These are phyloP conservation scores for Polymyxa betae DNA, from an alignment of 208 protist genomes.

Conservation along the genomic window DNA sequence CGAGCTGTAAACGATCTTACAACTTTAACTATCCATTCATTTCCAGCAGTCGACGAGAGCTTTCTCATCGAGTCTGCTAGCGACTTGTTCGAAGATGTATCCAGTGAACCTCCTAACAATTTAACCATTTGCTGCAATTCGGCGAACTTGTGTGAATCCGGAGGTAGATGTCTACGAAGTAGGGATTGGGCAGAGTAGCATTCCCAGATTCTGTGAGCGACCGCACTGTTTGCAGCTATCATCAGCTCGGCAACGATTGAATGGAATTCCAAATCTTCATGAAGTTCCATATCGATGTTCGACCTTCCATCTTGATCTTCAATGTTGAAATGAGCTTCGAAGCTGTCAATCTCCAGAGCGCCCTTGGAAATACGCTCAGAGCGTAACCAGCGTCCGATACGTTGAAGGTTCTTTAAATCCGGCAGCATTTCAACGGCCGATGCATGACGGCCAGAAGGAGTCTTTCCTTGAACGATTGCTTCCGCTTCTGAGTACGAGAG, in stretches of 20 bases:
- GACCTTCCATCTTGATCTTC: constrained; percentile 65
- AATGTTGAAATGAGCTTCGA: constrained; percentile 64
- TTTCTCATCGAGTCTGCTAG: constrained; percentile 73
- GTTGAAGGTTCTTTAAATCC: background rate
- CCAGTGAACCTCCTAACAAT: constrained; percentile 43
- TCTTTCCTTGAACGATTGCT: constrained; percentile 50
- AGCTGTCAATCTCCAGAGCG: constrained; percentile 66
- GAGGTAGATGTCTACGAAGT: constrained; percentile 79
- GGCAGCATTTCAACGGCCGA: constrained; percentile 50
- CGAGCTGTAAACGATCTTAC: constrained; percentile 78
- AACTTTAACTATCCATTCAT: constrained; percentile 75
- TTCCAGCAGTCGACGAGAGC: background rate
- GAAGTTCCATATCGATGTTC: constrained; percentile 60
- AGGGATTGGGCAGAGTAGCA: constrained; percentile 74
- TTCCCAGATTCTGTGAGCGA: constrained; percentile 76
- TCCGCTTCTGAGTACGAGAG: constrained; percentile 72
- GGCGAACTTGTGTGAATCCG: constrained; percentile 59
- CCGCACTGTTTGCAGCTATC: constrained; percentile 80
- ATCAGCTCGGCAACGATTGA: constrained; percentile 80
- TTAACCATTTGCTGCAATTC: constrained; percentile 50
- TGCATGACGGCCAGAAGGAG: constrained; percentile 61
- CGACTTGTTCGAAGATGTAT: constrained; percentile 64
- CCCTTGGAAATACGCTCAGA: constrained; percentile 63
- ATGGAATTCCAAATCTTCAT: constrained; percentile 67
- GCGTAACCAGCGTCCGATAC: background rate